phyloP scores from a whole-genome alignment of 78 protist species.

The Dictyostelium brefeldianum region DNA sequence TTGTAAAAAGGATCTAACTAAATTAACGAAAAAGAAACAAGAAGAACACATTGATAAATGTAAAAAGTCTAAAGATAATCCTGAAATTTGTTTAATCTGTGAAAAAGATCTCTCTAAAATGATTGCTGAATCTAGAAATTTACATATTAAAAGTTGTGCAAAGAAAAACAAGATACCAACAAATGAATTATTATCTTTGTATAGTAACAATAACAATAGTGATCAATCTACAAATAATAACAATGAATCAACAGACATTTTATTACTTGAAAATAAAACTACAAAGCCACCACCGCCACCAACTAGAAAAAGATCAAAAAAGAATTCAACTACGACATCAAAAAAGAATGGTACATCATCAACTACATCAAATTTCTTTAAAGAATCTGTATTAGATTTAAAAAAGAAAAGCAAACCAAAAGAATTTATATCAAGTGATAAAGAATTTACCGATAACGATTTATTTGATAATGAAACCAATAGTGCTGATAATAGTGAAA shows the following conservation, averaged over 20 bases:
- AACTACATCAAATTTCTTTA: conserved; percentile 10
- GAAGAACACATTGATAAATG: conserved; percentile 31
- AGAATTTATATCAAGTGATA: neutral
- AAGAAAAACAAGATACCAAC: conserved; percentile 21
- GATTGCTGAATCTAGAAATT: neutral
- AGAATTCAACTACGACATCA: neutral
- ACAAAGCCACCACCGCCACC: conserved; percentile 3
- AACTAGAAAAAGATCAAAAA: neutral
- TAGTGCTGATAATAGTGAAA: neutral
- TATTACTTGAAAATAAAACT: neutral
- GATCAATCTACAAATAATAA: conserved; percentile 2
- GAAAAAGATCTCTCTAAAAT: conserved; percentile 8
- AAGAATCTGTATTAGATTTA: neutral
- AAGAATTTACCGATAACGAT: neutral
- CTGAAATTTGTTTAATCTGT: conserved; percentile 27
- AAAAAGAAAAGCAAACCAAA: neutral
- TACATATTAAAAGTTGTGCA: conserved; percentile 39
- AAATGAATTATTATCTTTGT: neutral
- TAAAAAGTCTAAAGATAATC: neutral
- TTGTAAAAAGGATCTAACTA: conserved; percentile 19
- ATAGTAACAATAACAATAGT: neutral
- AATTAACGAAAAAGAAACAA: conserved; percentile 6
- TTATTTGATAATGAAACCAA: neutral
- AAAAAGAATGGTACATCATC: conserved; percentile 1
- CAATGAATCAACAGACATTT: neutral